These are phyloP conservation scores for Orbilia javanica DNA, from an alignment of 2,329 filamentous ascomycete species.

Conservation along the genomic window DNA sequence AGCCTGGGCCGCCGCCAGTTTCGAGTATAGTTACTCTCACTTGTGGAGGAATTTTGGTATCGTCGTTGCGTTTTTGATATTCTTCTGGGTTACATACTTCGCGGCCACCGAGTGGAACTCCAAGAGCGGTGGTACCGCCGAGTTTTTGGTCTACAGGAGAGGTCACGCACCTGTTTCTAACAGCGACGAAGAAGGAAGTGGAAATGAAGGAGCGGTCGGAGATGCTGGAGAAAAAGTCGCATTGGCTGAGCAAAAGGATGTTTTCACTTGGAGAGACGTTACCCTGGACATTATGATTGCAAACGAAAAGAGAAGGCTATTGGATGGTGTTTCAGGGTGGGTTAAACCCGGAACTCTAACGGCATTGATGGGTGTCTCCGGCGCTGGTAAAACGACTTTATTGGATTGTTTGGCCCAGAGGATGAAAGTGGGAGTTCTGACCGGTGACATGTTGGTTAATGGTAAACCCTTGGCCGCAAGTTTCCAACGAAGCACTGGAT, in stretches of 20 bases:
- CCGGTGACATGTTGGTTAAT: slow-evolving; percentile 72
- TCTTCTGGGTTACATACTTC: slow-evolving; percentile 67
- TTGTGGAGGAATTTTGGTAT: slow-evolving; percentile 74
- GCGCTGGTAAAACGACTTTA: slow-evolving; percentile 61
- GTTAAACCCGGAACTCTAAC: slow-evolving; percentile 61
- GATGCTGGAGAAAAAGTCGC: slow-evolving; percentile 30
- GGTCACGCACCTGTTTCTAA: slow-evolving; percentile 68
- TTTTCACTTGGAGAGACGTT: slow-evolving; percentile 61
- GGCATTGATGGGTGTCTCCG: slow-evolving; percentile 61
- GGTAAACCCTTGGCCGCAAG: slow-evolving; percentile 71
- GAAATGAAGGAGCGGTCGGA: slow-evolving; percentile 23
- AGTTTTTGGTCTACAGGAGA: slow-evolving; percentile 76
- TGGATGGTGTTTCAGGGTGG: slow-evolving; percentile 60
- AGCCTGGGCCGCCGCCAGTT: slow-evolving; percentile 71
- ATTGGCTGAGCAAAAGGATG: slow-evolving; percentile 34
- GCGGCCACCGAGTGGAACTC: slow-evolving; percentile 72
- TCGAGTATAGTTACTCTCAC: slow-evolving; percentile 71
- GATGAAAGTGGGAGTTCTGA: slow-evolving; percentile 74
- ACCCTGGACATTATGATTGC: slow-evolving; percentile 60
- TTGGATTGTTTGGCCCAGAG: slow-evolving; percentile 63
- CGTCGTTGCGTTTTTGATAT: slow-evolving; percentile 69
- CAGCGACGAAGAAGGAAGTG: slow-evolving; percentile 60
- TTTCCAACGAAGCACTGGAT: slow-evolving; percentile 74
- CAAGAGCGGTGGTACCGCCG: slow-evolving; percentile 73
- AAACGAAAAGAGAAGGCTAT: slow-evolving; percentile 51